A percentile compares a stretch with the other conserved stretches of the same genome.
Conservation (phyloP, 768 basidiomycete species). For the Ramaria sp. region DNA sequence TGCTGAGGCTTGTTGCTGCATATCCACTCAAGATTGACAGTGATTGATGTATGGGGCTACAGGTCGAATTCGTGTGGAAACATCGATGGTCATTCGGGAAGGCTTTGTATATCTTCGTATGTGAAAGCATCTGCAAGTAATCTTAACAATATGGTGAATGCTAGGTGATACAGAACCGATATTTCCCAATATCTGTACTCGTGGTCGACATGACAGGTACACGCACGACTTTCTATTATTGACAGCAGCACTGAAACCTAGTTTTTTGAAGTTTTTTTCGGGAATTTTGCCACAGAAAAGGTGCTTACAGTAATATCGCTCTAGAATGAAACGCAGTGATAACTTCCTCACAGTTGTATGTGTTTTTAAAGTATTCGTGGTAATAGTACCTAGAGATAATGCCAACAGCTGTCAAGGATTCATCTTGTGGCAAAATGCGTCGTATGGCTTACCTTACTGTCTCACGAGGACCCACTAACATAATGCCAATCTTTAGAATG, state of each 20-base stretch:
- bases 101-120: background rate
- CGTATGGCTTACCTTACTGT: background rate
- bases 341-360: background rate
- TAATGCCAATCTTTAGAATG: background rate
- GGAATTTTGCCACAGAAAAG: background rate
- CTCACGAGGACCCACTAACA: background rate
- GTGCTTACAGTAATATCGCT: background rate
- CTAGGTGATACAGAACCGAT: background rate
- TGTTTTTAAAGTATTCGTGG: background rate
- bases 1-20: background rate
- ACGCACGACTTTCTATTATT: background rate
- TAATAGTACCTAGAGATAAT: background rate
- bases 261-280: background rate
- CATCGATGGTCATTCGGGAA: background rate
- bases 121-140: background rate
- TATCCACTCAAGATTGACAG: background rate
- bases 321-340: background rate
- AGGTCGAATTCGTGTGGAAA: background rate
- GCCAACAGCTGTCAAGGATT: background rate
- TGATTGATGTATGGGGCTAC: background rate
- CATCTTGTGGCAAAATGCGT: background rate
- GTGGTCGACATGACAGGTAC: background rate
- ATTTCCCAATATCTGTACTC: background rate
- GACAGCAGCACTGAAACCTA: background rate
- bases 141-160: too few relatives aligned